Base-by-base conservation (phyloP, 1,139 yeast genomes). In the Pichiaceae sp. region DNA sequence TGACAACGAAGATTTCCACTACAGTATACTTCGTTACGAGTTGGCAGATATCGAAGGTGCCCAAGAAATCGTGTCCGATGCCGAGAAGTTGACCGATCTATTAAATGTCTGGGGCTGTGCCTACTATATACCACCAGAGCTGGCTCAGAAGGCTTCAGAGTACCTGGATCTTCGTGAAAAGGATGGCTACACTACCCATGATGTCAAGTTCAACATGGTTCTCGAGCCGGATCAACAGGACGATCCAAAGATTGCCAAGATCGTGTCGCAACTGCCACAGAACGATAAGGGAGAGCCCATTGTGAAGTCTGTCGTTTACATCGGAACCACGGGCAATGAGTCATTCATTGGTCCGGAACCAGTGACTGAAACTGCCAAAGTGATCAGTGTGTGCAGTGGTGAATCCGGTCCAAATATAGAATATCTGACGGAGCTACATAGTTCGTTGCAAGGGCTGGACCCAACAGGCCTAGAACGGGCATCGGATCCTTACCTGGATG, bases 301-400 rank as follows among this genome's bases (percentile, higher is more conserved):
- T 21, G 66, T 82, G 26, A 65, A 64, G n/a, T 78, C 94, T 32
- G 62, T 66, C 31, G 86, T 86, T 0, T 89, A 87, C 55, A 84
- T 89, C 25, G 96, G 96, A 1, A 82, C 89, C 2, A 72, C 79
- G 1, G 81, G 74, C 15, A 87, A 87, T 51, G 80, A 67, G 38
- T 84, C 95, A 5, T 89, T 86, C 55, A 67, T 85, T 1, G 96
- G 96, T 0, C 93, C 95, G 0, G 95, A 85, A 47, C 56, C 62
- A 1, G 51, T 75, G 0, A 57, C 57, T 4, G 58, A 58, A 0
- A 78, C 95, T 0, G 95, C 95, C 0, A 43, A 49, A 7, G 68
- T 73, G 9, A 85, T 89, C 19, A 60, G 64, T 16, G 47, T 49
- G 0, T 65, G 83, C 16, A 52, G 50, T 4, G 97, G 97, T 0